Evolutionary conservation across 495 filamentous ascomycete species (phyloP), one percentile per base, ranked within the genome.

Genomic region (Podospora conica): DNA sequence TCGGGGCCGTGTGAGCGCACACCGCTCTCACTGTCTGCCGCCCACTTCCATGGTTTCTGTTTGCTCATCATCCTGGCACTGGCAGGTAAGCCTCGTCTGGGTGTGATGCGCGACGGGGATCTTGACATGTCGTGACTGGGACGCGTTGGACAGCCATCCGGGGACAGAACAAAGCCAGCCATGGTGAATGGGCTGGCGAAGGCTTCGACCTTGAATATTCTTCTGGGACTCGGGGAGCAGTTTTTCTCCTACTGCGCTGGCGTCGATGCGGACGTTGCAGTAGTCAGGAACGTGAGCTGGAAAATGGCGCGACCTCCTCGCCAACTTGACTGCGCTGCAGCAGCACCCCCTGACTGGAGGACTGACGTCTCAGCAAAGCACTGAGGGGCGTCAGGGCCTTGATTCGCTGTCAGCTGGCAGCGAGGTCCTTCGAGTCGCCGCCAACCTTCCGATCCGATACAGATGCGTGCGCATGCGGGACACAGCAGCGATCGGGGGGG

Each of bases 281-380:
- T 66, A 66, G 65, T 66, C 65, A 66, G 65, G 65, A 61, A 66
- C 65, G 15, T 48, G 40, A 48, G 40, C 18, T 48, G 40, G 3
- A 28, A 63, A 48, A 25, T 22, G 23, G 61, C 23, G 24, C 27
- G 48, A 31, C 33, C 2, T 40, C 64, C 18, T n/a, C n/a, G n/a
- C 12, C 20, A 33, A 29, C 58, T 56, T 20, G 21, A 22, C 3
- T 22, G 55, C 21, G 55, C 20, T 48, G 40, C 40, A 15, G 40
- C 40, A 48, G 40, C 40, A n/a, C 18, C 8, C 18, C 8, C 18
- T 48, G 40, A n/a, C 40, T 48, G 40, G 40, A 48, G 40, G 40
- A 48, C 40, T 48, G 40, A 48, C 18, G 40, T n/a, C 33, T 18
- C 15, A 48, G 33, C 15, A 48, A 18, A 4, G 40, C 40, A 48